These are phyloP conservation scores for Fagus crenata DNA, from an alignment of 306 rosid species.

Conservation along the genomic window DNA sequence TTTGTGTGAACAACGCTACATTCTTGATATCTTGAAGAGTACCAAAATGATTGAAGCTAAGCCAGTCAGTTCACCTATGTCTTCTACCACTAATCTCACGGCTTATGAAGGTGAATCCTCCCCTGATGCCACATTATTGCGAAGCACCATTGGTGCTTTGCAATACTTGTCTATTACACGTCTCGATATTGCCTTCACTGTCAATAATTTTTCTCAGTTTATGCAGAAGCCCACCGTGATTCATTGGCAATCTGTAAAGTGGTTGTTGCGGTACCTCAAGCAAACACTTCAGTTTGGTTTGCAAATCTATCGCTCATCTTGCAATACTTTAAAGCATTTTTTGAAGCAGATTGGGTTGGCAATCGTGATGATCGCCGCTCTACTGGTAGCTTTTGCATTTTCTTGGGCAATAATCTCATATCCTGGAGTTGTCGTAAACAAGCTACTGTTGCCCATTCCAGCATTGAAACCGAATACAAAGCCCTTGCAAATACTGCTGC, in stretches of 20 bases:
- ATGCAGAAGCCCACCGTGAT: background rate
- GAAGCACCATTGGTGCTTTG: accelerated
- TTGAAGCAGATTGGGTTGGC: too few relatives aligned
- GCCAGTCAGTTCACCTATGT: background rate
- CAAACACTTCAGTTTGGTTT: background rate
- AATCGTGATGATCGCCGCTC: too few relatives aligned
- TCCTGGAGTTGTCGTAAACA: too few relatives aligned
- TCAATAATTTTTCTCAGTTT: background rate
- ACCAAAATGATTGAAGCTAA: background rate
- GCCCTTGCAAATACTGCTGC: too few relatives aligned
- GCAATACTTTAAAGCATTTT: too few relatives aligned
- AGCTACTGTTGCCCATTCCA: too few relatives aligned
- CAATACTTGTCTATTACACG: background rate
- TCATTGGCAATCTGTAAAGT: background rate
- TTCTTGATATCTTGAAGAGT: too few relatives aligned
- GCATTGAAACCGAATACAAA: too few relatives aligned
- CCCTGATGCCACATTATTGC: background rate
- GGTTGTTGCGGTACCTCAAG: background rate
- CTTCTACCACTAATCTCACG: accelerated
- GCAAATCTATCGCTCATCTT: background rate
- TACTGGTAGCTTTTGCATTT: too few relatives aligned
- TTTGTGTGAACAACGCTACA: too few relatives aligned
- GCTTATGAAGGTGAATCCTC: background rate
- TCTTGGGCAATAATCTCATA: too few relatives aligned
- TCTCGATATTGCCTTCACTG: background rate